Conservation (phyloP, 2,329 filamentous ascomycete genomes). For the Nemania sp. region DNA sequence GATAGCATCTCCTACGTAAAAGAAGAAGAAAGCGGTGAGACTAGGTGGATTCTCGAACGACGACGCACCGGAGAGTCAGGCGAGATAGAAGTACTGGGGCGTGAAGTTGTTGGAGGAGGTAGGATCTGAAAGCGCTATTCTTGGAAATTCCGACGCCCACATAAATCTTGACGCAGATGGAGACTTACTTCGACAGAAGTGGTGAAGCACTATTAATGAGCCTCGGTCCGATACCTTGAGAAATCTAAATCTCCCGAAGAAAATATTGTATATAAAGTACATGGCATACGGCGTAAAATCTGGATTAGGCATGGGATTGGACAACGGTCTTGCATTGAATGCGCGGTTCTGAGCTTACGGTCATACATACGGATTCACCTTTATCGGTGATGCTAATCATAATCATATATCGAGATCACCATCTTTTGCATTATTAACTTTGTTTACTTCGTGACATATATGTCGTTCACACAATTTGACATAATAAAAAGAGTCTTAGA, state of each 20-base stretch:
- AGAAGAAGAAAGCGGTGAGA: conserved; percentile 69
- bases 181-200: background rate
- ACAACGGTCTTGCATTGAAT: conserved; percentile 24
- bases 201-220: background rate
- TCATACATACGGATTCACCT: background rate
- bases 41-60: conserved; percentile 77
- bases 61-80: conserved; percentile 74
- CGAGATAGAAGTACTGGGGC: conserved; percentile 72
- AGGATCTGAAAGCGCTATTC: conserved; percentile 51
- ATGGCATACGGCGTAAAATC: conserved; percentile 14
- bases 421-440: background rate
- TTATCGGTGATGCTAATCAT: conserved; percentile 17
- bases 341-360: conserved; percentile 2
- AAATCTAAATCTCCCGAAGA: background rate
- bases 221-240: background rate
- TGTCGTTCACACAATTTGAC: background rate
- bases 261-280: conserved; percentile 20
- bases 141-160: background rate
- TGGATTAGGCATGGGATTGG: conserved; percentile 12
- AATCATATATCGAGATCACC: conserved; percentile 6
- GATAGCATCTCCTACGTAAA: conserved; percentile 78
- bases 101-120: conserved; percentile 72
- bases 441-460: background rate
- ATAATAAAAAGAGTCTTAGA: background rate
- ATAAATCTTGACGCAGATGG: background rate